These are phyloP conservation scores for Stygiomarasmius scandens DNA, from an alignment of 1,284 basidiomycete genomes.

Conservation along the genomic window DNA sequence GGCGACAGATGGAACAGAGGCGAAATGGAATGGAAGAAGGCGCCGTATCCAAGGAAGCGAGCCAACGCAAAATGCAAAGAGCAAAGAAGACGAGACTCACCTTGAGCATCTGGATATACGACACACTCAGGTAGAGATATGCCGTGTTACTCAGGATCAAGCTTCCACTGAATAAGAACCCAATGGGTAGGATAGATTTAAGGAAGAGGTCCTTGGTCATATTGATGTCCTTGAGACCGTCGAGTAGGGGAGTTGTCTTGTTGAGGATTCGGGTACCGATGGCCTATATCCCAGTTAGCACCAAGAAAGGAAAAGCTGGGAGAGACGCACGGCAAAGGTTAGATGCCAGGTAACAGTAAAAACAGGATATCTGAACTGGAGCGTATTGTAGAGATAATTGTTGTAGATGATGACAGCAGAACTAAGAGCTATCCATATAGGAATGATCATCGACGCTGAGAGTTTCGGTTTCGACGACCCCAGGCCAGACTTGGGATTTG, in stretches of 20 bases:
- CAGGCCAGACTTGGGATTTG: constrained; percentile 35
- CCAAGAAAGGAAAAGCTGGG: not conserved
- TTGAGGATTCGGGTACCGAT: constrained; percentile 89
- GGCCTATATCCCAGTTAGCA: constrained; percentile 49
- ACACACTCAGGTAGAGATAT: constrained; percentile 89
- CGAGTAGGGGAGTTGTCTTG: constrained; percentile 87
- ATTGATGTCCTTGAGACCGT: constrained; percentile 86
- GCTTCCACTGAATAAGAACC: constrained; percentile 88
- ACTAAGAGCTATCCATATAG: constrained; percentile 89
- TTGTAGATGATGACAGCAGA: constrained; percentile 97
- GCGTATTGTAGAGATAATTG: constrained; percentile 86
- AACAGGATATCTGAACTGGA: constrained; percentile 85
- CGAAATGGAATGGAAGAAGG: constrained; percentile 1
- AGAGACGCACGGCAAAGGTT: constrained; percentile 70
- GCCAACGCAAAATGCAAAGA: not conserved
- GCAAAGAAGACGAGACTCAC: constrained; percentile 37
- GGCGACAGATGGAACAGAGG: not conserved
- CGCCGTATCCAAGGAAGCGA: not conserved
- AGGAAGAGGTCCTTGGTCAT: constrained; percentile 85
- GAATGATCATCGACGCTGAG: constrained; percentile 72
- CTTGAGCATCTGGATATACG: constrained; percentile 99
- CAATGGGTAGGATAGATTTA: constrained; percentile 91
- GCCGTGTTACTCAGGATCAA: constrained; percentile 94
- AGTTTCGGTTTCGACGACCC: constrained; percentile 43
- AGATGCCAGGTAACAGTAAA: constrained; percentile 90